A percentile compares a stretch with the other conserved stretches of the same genome.
phyloP scores from a whole-genome alignment of 2,329 filamentous ascomycete genomes.

The Aspergillus udagawae region DNA sequence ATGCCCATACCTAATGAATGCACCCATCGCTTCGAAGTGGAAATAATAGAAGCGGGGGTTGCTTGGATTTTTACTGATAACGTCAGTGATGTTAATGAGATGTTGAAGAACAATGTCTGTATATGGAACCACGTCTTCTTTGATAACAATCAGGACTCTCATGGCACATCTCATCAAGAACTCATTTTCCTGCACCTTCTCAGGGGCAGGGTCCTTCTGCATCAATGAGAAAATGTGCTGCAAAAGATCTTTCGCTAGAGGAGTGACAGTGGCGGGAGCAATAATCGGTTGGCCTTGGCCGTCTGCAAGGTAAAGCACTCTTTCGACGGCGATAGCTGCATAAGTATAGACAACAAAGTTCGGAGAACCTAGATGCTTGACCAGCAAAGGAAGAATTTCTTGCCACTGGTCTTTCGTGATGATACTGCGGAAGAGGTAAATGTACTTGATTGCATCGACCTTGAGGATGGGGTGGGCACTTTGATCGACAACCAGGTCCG shows the following conservation, averaged over 20 bases:
- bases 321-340: constrained; percentile 92
- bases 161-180: constrained; percentile 99
- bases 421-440: constrained; percentile 95
- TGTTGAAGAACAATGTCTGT: constrained; percentile 76
- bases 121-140: constrained; percentile 70
- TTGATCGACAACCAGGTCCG: constrained; percentile 71
- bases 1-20: constrained; percentile 65
- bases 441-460: constrained; percentile 96
- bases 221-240: constrained; percentile 89
- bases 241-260: constrained; percentile 79
- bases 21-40: constrained; percentile 91
- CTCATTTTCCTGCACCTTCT: constrained; percentile 97
- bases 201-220: constrained; percentile 74
- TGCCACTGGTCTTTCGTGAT: constrained; percentile 90
- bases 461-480: constrained; percentile 80
- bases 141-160: constrained; percentile 92
- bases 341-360: constrained; percentile 99
- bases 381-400: constrained; percentile 79
- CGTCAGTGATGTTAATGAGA: constrained; percentile 81
- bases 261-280: constrained; percentile 70
- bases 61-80: constrained; percentile 91
- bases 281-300: constrained; percentile 74
- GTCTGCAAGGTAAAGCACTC: constrained; percentile 79
- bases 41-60: constrained; percentile 99
- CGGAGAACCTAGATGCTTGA: constrained; percentile 81